Percentiles rank a stretch among this genome's conserved stretches.
Evolutionary conservation across 2,329 filamentous ascomycete species (phyloP).

Genomic region (Ophiocordyceps camponoti-rufipedis): DNA sequence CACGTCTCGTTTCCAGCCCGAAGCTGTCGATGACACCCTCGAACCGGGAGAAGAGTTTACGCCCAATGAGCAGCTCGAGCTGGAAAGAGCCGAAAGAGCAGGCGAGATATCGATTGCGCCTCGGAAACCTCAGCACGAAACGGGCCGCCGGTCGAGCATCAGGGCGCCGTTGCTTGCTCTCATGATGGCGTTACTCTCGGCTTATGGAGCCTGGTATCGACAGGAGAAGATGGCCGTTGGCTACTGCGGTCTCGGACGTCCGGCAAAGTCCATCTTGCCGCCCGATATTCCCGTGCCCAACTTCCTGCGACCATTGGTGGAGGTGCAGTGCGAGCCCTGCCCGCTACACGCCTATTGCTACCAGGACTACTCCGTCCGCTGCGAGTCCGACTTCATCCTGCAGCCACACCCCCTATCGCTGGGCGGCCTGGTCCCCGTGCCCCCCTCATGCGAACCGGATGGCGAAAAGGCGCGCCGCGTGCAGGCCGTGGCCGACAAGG

Average conservation of each 20-base stretch:
- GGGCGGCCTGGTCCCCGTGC: constrained; percentile 62
- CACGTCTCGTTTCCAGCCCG: constrained; percentile 15
- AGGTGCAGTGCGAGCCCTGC: constrained; percentile 77
- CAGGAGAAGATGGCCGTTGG: constrained; percentile 94
- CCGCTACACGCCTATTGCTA: constrained; percentile 84
- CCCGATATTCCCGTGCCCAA: constrained; percentile 43
- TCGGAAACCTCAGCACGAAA: constrained; percentile 19
- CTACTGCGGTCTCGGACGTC: constrained; percentile 72
- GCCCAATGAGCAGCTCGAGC: constrained; percentile 68
- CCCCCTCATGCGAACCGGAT: constrained; percentile 87
- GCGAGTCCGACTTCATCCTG: constrained; percentile 74
- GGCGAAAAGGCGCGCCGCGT: constrained; percentile 80
- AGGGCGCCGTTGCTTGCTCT: constrained; percentile 55
- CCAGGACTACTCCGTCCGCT: constrained; percentile 55
- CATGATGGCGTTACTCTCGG: constrained; percentile 47
- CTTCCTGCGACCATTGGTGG: constrained; percentile 48
- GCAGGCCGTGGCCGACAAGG: constrained; percentile 72
- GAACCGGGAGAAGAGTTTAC: constrained; percentile 85
- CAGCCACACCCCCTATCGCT: constrained; percentile 71
- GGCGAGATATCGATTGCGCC: constrained; percentile 28
- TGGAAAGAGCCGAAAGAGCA: constrained; percentile 47
- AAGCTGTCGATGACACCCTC: constrained; percentile 20
- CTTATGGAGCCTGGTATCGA: constrained; percentile 68
- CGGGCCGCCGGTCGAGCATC: constrained; percentile 25
- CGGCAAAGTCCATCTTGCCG: constrained; percentile 32